A percentile compares a stretch with the other conserved stretches of the same genome.
phyloP scores from a whole-genome alignment of 805 yeast genomes.

The Priceomyces castillae region DNA sequence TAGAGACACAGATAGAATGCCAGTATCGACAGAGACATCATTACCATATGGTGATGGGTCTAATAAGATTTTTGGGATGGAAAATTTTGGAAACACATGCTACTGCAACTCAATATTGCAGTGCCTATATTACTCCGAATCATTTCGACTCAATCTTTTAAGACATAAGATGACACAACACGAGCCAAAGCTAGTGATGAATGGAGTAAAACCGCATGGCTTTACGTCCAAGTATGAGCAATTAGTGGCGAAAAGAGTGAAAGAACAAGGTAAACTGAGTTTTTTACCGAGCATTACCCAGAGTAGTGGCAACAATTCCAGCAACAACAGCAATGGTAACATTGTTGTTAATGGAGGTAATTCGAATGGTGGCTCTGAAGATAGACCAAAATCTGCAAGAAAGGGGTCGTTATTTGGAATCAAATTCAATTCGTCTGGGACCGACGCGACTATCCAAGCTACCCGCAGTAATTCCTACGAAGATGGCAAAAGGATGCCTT shows the following conservation, averaged over 20 bases:
- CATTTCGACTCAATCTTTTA: conserved; percentile 50
- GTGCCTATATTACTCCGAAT: conserved; percentile 72
- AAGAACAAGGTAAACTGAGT: conserved; percentile 24
- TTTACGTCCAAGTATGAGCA: conserved; percentile 42
- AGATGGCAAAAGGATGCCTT: conserved; percentile 9
- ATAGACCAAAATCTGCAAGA: conserved; percentile 24
- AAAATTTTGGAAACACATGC: conserved; percentile 88
- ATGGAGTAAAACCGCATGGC: conserved; percentile 33
- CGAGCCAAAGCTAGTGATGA: conserved; percentile 26
- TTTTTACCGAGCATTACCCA: conserved; percentile 1
- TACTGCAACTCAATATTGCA: conserved; percentile 92
- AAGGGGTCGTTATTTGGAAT: conserved; percentile 41
- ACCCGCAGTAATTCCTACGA: conserved; percentile 1
- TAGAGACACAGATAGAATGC: conserved; percentile 1
- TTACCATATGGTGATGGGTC: conserved; percentile 66
- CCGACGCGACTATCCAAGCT: conserved; percentile 3
- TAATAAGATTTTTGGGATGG: conserved; percentile 73
- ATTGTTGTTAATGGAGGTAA: neutral
- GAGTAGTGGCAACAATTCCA: neutral
- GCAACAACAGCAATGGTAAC: neutral
- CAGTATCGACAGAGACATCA: conserved; percentile 1
- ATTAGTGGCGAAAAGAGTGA: conserved; percentile 32
- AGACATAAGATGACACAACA: conserved; percentile 31
- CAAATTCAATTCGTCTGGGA: conserved; percentile 28
- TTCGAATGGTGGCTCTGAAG: conserved; percentile 9